phyloP scores from a whole-genome alignment of 2,329 filamentous ascomycete species.

The Aspergillus bombycis region DNA sequence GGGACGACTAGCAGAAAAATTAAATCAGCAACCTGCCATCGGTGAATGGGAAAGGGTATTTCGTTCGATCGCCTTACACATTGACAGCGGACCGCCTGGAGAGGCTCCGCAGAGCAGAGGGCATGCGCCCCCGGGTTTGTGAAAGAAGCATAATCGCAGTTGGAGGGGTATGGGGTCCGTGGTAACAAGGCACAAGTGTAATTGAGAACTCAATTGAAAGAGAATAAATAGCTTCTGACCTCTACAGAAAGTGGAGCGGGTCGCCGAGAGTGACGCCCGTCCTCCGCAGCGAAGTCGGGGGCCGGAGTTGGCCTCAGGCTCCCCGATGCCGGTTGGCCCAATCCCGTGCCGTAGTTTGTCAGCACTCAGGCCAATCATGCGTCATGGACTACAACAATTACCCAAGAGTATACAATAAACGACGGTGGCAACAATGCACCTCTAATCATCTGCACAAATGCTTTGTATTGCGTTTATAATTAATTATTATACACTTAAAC shows the following conservation, averaged over 20 bases:
- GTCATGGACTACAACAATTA: background rate
- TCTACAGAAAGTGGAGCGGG: slow-evolving; percentile 14
- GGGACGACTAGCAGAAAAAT: slow-evolving; percentile 30
- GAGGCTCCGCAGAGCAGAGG: slow-evolving; percentile 30
- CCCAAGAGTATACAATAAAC: background rate
- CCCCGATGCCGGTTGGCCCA: slow-evolving; percentile 18
- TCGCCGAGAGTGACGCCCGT: slow-evolving; percentile 1
- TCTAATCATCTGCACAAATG: background rate
- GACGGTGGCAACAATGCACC: background rate
- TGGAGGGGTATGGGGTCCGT: slow-evolving; percentile 5
- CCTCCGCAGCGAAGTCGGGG: slow-evolving; percentile 26
- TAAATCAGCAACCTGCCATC: background rate
- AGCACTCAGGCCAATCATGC: slow-evolving; percentile 8
- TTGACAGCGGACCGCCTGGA: slow-evolving; percentile 17
- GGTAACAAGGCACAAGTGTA: slow-evolving; percentile 1
- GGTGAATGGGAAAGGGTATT: background rate
- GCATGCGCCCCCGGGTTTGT: slow-evolving; percentile 33
- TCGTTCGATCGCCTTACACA: slow-evolving; percentile 5
- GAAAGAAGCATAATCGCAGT: slow-evolving; percentile 31
- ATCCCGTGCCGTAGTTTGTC: slow-evolving; percentile 19
- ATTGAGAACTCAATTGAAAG: slow-evolving; percentile 2
- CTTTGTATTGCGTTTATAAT: background rate
- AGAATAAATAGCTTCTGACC: background rate
- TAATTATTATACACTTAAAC: slow-evolving; percentile 4
- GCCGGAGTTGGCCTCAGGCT: slow-evolving; percentile 16